Percentiles rank a stretch among this genome's conserved stretches.
Evolutionary conservation across 1,139 yeast species (phyloP).

Genomic region (Pneumocystis jirovecii): DNA sequence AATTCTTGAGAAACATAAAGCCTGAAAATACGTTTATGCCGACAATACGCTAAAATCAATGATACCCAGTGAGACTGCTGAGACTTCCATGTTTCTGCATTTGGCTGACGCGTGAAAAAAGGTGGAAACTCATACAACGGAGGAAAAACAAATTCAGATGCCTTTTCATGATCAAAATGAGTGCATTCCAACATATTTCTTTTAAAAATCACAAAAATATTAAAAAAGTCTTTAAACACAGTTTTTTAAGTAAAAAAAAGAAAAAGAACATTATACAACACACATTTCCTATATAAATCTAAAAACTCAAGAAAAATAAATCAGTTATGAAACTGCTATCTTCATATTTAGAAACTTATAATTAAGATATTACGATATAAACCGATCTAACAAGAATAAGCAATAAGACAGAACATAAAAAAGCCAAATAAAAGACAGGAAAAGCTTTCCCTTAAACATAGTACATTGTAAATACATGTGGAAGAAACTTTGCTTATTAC

Average conservation of each 20-base stretch:
- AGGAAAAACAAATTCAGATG: not conserved
- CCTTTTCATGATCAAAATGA: not conserved
- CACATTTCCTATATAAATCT: not conserved
- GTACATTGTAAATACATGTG: not conserved
- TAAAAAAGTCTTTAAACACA: not conserved
- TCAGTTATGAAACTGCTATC: not conserved
- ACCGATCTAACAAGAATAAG: not conserved
- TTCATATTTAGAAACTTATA: not conserved
- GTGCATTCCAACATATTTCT: not conserved
- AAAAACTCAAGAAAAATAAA: not conserved
- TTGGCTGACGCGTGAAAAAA: constrained; percentile 77
- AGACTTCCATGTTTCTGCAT: constrained; percentile 57
- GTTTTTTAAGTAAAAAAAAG: not conserved
- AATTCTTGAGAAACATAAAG: constrained; percentile 24
- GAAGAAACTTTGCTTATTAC: not conserved
- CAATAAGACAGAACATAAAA: not conserved
- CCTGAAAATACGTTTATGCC: constrained; percentile 39
- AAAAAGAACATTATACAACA: not conserved
- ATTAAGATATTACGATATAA: too few species aligned
- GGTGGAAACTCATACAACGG: constrained; percentile 79
- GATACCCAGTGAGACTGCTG: constrained; percentile 51
- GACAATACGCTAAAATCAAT: constrained; percentile 44
- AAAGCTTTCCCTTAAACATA: not conserved
- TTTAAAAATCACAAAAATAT: not conserved
- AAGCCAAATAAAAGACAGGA: not conserved